Base-by-base conservation (phyloP, 768 basidiomycete genomes). In the Cystobasidium onofrii region DNA sequence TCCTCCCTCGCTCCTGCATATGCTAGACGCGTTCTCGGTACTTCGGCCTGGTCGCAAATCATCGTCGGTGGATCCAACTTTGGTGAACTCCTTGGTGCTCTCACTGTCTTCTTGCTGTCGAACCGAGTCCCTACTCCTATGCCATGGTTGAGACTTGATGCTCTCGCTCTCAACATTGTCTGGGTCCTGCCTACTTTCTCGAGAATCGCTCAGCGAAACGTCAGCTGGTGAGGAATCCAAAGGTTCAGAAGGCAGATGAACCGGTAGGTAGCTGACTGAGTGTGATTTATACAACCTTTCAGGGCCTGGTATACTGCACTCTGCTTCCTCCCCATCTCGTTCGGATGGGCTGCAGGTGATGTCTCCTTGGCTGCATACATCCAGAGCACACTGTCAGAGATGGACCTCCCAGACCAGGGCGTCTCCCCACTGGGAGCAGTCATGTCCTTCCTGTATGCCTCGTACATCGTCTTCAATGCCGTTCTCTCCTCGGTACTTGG, bases 291-390 rank as follows among this genome's bases (percentile, higher is more conserved):
- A n/a, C 39, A 23, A 9, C 71, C 7, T 12, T 9, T 55, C 54
- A 55, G 54, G 65, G 52, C 72, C 9, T 74, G 70, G 44, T 43
- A 36, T 33, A 39, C 20, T 57, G 78, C 79, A 23, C 76, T 65
- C 27, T 76, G 69, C 60, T 78, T 78, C 66, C 78, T 77, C 18
- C 77, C 78, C 36, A 73, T 78, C 70, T 77, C 77, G 25, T 75
- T 72, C 64, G 76, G 79, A 44, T 80, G 80, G 80, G 79, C 79
- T 13, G 78, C 80, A 12, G 80, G 80, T 0, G 80, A 80, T 60
- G 79, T 80, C 71, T 79, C 78, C 0, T 74, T 80, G 36, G 80
- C 80, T 27, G 80, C 80, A 10, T 80, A 78, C 77, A 80, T 80
- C 71, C 79, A 80, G 65, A 70, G 75, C 20, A 73, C 75, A 17